Evolutionary conservation across 805 yeast species (phyloP).

Genomic region (Candida morakotiae): DNA sequence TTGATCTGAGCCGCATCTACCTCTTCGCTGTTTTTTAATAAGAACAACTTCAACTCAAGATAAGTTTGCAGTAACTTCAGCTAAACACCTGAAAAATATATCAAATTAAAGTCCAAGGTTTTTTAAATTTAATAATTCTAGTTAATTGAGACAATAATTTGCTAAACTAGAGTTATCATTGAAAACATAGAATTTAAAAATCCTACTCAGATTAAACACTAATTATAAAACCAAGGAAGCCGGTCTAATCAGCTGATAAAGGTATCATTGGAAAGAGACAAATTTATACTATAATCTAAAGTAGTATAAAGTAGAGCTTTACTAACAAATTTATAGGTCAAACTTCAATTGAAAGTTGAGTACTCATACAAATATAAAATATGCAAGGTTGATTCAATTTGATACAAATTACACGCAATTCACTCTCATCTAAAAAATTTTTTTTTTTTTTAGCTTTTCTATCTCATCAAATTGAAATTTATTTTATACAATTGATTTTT

Average conservation of each 20-base stretch:
- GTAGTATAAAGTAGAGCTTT: too few species aligned
- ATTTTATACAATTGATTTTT: constrained; percentile 6
- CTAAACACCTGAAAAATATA: neutral
- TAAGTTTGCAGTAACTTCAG: neutral
- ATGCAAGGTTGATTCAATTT: constrained; percentile 5
- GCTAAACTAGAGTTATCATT: too few species aligned
- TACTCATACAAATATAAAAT: constrained; percentile 3
- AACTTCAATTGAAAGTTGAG: neutral
- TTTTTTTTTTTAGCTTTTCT: neutral
- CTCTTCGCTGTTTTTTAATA: constrained; percentile 2
- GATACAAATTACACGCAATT: neutral
- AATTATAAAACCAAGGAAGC: too few species aligned
- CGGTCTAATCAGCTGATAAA: too few species aligned
- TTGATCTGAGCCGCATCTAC: constrained; percentile 5
- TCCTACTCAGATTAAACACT: too few species aligned
- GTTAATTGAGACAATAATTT: too few species aligned
- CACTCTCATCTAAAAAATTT: constrained; percentile 1
- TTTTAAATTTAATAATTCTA: too few species aligned
- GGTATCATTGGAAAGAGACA: too few species aligned
- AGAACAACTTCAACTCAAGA: neutral
- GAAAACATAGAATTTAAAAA: too few species aligned
- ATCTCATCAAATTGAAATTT: constrained; percentile 3
- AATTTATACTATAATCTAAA: too few species aligned
- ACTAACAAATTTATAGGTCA: too few species aligned
- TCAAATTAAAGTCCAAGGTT: neutral